A percentile compares a stretch with the other conserved stretches of the same genome.
Evolutionary conservation across 441 rosid genomes (phyloP).

Genomic region (Aquilaria agallochum): DNA sequence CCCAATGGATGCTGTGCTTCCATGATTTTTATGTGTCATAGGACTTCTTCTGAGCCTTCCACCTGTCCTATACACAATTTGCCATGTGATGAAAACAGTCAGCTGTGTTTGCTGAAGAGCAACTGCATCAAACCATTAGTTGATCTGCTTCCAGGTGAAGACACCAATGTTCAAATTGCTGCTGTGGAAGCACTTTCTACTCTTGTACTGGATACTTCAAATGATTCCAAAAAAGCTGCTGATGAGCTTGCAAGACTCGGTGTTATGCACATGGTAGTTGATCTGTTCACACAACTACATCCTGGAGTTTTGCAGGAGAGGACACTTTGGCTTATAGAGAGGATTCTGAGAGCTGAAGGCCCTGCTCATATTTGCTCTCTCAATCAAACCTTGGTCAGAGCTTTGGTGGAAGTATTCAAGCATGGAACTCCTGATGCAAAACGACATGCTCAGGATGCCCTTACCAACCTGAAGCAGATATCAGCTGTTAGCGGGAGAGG

Average conservation of each 20-base stretch:
- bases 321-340: conserved; percentile 32
- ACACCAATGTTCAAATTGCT: conserved; percentile 32
- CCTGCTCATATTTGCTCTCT: conserved; percentile 23
- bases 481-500: conserved; percentile 21
- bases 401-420: conserved; percentile 31
- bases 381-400: conserved; percentile 23
- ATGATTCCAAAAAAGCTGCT: conserved; percentile 19
- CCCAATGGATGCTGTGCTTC: conserved; percentile 23
- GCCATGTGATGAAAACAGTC: conserved; percentile 22
- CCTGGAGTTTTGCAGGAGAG: conserved; percentile 37
- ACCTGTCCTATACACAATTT: conserved; percentile 31
- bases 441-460: conserved; percentile 34
- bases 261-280: conserved; percentile 18
- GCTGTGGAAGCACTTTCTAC: conserved; percentile 36
- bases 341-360: conserved; percentile 29
- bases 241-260: conserved; percentile 31
- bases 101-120: conserved; percentile 30
- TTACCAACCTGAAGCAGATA: conserved; percentile 36
- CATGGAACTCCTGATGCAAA: conserved; percentile 29
- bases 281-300: conserved; percentile 25
- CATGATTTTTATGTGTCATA: conserved; percentile 23
- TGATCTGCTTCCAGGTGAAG: conserved; percentile 21
- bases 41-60: conserved; percentile 21
- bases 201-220: conserved; percentile 26
- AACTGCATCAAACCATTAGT: conserved; percentile 33